Evolutionary conservation across 208 protist species (phyloP), one percentile per base, ranked within the genome.

Genomic region (Spongospora subterranea): DNA sequence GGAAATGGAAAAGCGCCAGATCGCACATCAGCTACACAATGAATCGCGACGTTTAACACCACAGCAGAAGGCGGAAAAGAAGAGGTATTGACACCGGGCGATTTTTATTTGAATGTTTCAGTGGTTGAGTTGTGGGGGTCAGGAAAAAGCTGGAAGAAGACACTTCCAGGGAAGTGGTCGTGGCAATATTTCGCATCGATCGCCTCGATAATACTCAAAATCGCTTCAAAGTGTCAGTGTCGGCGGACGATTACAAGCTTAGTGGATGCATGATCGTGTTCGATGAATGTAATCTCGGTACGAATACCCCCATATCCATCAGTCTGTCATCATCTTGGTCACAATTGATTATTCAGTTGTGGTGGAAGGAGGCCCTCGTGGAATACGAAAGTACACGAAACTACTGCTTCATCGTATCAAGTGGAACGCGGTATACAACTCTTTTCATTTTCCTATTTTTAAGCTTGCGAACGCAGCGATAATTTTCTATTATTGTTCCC

Each of bases 101-200:
- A 17, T n/a, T 29, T 29, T 29, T 65, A 29, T 65, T 17, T 65
- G 54, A 17, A 17, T 65, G 29, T 17, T 17, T 32, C 54, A 29
- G 54, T 17, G 54, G 17, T 65, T 65, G 54, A 65, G n/a, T n/a
- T 29, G 54, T 29, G 54, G 17, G 20, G 20, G 54, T 32, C 29
- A 65, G 71, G n/a, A 82, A 35, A n/a, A 89, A 89, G n/a, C 45
- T 89, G 88, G 50, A 89, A 89, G 88, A 89, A n/a, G 54, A 89
- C n/a, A 89, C 88, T 6, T 76, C 46, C 32, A 6, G 88, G 45
- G 54, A 89, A 45, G 88, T 89, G 6, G 29, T 76, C 88, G 88
- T 89, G 29, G 88, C 88, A 20, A 20, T 89, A 29, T 89, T 89
- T 89, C 6, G 46, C 6, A 45, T 89, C 32, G 54, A 89, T 89